Conservation (phyloP, 2,329 filamentous ascomycete species). For the Fusarium sublunatum region DNA sequence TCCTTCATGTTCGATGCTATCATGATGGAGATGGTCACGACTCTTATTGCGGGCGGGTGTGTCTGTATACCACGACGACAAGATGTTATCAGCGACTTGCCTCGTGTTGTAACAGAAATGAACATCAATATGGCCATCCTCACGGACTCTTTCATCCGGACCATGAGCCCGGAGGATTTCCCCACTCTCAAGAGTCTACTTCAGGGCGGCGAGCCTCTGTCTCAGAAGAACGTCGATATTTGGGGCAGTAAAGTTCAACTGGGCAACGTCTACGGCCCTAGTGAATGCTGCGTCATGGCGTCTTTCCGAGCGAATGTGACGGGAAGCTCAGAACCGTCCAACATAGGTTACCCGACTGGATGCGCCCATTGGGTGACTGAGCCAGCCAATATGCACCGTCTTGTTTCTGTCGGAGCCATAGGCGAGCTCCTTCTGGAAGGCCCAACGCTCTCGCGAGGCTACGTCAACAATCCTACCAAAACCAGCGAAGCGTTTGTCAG, state of each 20-base stretch:
- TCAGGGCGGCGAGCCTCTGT: conserved; percentile 15
- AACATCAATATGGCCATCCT: conserved; percentile 5
- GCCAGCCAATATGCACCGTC: conserved; percentile 1
- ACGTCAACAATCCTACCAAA: conserved; percentile 3
- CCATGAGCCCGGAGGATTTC: conserved; percentile 8
- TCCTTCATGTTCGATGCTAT: conserved; percentile 63
- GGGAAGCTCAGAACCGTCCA: neutral
- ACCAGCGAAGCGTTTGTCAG: conserved; percentile 5
- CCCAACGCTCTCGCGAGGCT: conserved; percentile 9
- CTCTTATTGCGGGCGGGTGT: conserved; percentile 35
- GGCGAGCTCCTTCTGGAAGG: conserved; percentile 12
- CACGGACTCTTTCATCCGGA: conserved; percentile 8
- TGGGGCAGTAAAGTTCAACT: conserved; percentile 5
- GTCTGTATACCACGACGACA: conserved; percentile 40
- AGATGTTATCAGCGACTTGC: conserved; percentile 26
- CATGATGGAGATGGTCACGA: conserved; percentile 47
- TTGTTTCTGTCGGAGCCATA: conserved; percentile 2
- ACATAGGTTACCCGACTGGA: conserved; percentile 7
- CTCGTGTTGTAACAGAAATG: conserved; percentile 7
- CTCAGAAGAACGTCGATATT: conserved; percentile 1
- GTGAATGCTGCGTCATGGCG: conserved; percentile 14
- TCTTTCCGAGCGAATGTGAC: conserved; percentile 1
- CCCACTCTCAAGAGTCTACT: conserved; percentile 16
- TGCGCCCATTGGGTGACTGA: conserved; percentile 12
- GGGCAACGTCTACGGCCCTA: conserved; percentile 11